phyloP scores from a whole-genome alignment of 768 basidiomycete species.

The Cystobasidium ongulense region DNA sequence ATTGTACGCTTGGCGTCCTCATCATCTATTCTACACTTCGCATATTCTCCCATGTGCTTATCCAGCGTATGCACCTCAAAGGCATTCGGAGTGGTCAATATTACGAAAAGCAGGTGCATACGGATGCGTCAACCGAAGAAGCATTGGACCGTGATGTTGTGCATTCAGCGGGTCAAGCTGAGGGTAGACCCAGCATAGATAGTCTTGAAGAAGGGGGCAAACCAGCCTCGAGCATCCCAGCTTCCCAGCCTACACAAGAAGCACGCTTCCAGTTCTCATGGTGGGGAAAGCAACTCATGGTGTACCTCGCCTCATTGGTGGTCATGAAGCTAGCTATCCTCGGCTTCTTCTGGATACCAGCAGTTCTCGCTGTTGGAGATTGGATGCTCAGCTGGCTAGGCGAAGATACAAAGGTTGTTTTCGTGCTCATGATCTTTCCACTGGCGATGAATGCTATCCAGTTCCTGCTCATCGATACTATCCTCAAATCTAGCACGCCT shows the following conservation, averaged over 20 bases:
- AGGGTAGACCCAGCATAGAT: not conserved
- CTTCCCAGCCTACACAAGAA: not conserved
- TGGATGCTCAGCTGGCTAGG: conserved; percentile 77
- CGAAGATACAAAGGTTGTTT: conserved; percentile 45
- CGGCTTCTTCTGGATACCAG: conserved; percentile 60
- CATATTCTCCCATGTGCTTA: conserved; percentile 57
- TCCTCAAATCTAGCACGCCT: conserved; percentile 55
- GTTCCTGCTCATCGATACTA: conserved; percentile 91
- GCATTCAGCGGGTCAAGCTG: not conserved
- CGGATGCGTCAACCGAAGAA: not conserved
- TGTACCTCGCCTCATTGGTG: conserved; percentile 71
- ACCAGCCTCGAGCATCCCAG: not conserved
- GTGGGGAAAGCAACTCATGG: conserved; percentile 50
- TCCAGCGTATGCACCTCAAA: conserved; percentile 58
- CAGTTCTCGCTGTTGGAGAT: conserved; percentile 66
- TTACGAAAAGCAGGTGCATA: conserved; percentile 48
- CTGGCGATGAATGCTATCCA: conserved; percentile 52
- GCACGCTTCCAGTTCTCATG: conserved; percentile 34
- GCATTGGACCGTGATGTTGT: not conserved
- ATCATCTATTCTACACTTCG: conserved; percentile 53
- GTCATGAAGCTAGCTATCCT: conserved; percentile 91
- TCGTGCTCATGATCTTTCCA: conserved; percentile 82
- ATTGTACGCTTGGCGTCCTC: conserved; percentile 81
- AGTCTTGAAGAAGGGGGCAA: not conserved
- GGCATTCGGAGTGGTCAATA: conserved; percentile 83